Conservation (phyloP, 1,284 basidiomycete genomes). For the Ceratobasidium sp. region DNA sequence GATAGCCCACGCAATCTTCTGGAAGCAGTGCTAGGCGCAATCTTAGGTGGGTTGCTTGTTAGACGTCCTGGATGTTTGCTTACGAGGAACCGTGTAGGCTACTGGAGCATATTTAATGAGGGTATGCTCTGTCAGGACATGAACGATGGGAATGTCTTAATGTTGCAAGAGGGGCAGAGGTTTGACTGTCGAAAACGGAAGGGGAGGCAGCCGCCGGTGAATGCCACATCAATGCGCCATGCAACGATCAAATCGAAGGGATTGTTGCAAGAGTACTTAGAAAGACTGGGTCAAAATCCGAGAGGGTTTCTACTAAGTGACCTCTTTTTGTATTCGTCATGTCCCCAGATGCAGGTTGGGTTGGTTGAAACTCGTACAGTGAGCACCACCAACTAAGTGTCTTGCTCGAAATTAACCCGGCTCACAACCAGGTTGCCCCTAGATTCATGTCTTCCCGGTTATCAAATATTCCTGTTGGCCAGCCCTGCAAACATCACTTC, state of each 20-base stretch:
- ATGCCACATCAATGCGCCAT: too few species aligned
- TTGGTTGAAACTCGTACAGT: too few species aligned
- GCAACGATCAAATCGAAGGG: not conserved
- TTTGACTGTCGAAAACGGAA: not conserved
- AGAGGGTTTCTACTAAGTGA: not conserved
- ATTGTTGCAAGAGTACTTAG: not conserved
- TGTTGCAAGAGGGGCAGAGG: not conserved
- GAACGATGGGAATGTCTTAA: conserved; percentile 15
- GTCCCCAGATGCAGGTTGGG: too few species aligned
- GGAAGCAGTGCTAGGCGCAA: conserved; percentile 5
- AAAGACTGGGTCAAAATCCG: not conserved
- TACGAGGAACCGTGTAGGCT: not conserved
- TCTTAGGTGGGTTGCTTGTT: conserved; percentile 8
- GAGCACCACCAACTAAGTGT: too few species aligned
- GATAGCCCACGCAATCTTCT: not conserved
- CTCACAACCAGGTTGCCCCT: too few species aligned
- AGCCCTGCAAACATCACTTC: too few species aligned
- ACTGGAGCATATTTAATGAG: conserved; percentile 13
- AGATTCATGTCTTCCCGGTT: too few species aligned
- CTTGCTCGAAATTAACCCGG: too few species aligned
- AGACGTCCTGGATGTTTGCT: not conserved
- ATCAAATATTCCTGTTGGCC: too few species aligned
- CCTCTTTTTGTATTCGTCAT: not conserved
- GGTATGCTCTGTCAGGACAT: conserved; percentile 11
- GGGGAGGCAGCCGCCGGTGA: not conserved